phyloP scores from a whole-genome alignment of 345 rosid genomes.

The Stellera chamaejasme region DNA sequence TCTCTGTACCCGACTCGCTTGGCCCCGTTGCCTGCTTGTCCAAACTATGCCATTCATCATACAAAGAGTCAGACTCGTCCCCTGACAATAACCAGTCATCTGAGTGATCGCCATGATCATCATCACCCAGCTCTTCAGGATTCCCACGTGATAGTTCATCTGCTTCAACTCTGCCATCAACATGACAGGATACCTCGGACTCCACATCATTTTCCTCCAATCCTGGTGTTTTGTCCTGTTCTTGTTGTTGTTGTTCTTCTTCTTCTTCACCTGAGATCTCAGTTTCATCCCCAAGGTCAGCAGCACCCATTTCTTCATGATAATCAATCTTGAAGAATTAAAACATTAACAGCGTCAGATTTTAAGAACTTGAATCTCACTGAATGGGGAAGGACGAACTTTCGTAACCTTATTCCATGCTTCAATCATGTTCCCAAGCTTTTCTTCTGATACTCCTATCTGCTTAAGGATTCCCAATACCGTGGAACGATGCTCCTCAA shows the following conservation, averaged over 20 bases:
- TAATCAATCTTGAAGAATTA: slow-evolving; percentile 54
- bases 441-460: slow-evolving; percentile 86
- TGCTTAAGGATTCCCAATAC: slow-evolving; percentile 80
- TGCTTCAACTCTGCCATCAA: slow-evolving; percentile 11
- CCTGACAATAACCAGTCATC: slow-evolving; percentile 39
- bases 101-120: slow-evolving; percentile 21
- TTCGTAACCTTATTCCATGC: slow-evolving; percentile 82
- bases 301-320: slow-evolving; percentile 36
- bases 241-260: slow-evolving; percentile 13
- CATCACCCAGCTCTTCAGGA: slow-evolving; percentile 14
- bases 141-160: slow-evolving; percentile 12
- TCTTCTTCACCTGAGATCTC: slow-evolving; percentile 25
- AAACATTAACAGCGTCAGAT: slow-evolving; percentile 1
- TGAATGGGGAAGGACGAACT: slow-evolving; percentile 2
- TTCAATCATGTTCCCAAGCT: slow-evolving; percentile 77
- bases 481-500: slow-evolving; percentile 80
- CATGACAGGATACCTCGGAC: slow-evolving; percentile 17
- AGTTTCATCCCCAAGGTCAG: slow-evolving; percentile 17
- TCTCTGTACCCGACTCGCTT: slow-evolving; percentile 3
- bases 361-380: slow-evolving; percentile 3
- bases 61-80: slow-evolving; percentile 26
- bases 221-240: slow-evolving; percentile 12
- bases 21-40: slow-evolving; percentile 21
- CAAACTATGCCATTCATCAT: slow-evolving; percentile 25
- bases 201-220: slow-evolving; percentile 16